These are phyloP conservation scores for Elongisporangium undulatum DNA, from an alignment of 352 stramenopile species.

Conservation along the genomic window DNA sequence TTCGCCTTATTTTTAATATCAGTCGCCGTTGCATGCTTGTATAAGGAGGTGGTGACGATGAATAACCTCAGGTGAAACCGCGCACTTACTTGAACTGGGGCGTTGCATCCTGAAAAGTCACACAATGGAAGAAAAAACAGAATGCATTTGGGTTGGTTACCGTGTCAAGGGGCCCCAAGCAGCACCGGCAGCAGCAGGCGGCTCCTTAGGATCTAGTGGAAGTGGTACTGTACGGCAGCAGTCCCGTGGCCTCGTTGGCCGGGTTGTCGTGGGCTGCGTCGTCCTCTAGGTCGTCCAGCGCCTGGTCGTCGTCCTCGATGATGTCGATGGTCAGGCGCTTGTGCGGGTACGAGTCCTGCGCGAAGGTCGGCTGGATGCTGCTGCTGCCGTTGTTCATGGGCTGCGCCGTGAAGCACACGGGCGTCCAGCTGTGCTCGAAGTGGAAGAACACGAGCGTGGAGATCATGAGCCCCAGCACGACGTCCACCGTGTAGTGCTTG, in stretches of 20 bases:
- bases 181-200: not conserved
- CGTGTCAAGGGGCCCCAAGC: not conserved
- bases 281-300: slow-evolving; percentile 27
- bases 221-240: slow-evolving; percentile 4
- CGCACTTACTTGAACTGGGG: not conserved
- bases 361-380: slow-evolving; percentile 3
- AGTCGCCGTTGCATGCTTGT: not conserved
- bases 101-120: slow-evolving; percentile 2
- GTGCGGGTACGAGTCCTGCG: slow-evolving; percentile 6
- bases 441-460: slow-evolving; percentile 73
- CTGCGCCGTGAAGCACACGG: slow-evolving; percentile 36
- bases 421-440: slow-evolving; percentile 71
- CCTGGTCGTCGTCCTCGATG: not conserved
- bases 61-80: not conserved
- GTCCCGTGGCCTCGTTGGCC: slow-evolving; percentile 10
- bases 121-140: not conserved
- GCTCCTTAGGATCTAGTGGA: not conserved
- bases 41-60: not conserved
- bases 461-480: slow-evolving; percentile 63
- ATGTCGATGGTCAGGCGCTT: not conserved
- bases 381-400: slow-evolving; percentile 15
- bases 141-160: not conserved
- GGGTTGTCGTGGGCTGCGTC: slow-evolving; percentile 33
- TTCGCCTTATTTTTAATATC: not conserved
- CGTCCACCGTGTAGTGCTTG: slow-evolving; percentile 80